Percentiles rank a stretch among this genome's conserved stretches.
Conservation (phyloP, 495 filamentous ascomycete species). For the Aeminium ludgeri region DNA sequence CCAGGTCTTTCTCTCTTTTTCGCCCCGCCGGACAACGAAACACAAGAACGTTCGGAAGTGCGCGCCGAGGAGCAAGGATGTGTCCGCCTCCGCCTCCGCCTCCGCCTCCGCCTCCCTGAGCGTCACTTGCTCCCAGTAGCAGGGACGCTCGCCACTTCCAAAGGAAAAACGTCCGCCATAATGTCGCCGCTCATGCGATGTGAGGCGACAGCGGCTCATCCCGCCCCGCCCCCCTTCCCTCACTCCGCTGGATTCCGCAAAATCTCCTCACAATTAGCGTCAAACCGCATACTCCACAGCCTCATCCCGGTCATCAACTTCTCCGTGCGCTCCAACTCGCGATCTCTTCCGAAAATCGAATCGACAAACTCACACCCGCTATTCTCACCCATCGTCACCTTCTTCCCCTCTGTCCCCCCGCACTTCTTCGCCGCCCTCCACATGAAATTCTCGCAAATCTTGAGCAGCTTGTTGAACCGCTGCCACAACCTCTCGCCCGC, state of each 20-base stretch:
- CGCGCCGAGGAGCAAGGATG: no score
- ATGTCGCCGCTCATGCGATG: no score
- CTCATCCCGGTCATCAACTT: conserved; percentile 81
- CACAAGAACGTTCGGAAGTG: no score
- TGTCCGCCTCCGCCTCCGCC: no score
- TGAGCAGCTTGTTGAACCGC: conserved; percentile 74
- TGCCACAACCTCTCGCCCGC: conserved; percentile 75
- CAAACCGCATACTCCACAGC: conserved; percentile 90
- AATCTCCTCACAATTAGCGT: conserved; percentile 91
- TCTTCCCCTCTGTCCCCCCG: conserved; percentile 38
- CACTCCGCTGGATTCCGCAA: conserved; percentile 37
- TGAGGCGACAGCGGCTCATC: no score
- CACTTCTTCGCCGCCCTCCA: conserved; percentile 54
- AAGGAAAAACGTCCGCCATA: no score
- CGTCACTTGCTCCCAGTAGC: no score
- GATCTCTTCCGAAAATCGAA: conserved; percentile 85
- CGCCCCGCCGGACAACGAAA: no score
- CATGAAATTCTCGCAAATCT: conserved; percentile 87
- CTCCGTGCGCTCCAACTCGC: conserved; percentile 85
- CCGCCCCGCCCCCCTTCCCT: no score
- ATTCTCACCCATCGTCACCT: conserved; percentile 73
- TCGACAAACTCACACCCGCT: conserved; percentile 94
- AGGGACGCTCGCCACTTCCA: no score
- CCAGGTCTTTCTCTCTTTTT: no score
- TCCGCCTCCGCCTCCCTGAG: no score